Percentiles rank a stretch among this genome's conserved stretches.
Evolutionary conservation across 2,329 filamentous ascomycete species (phyloP).

Genomic region (Xylariaceae sp.): DNA sequence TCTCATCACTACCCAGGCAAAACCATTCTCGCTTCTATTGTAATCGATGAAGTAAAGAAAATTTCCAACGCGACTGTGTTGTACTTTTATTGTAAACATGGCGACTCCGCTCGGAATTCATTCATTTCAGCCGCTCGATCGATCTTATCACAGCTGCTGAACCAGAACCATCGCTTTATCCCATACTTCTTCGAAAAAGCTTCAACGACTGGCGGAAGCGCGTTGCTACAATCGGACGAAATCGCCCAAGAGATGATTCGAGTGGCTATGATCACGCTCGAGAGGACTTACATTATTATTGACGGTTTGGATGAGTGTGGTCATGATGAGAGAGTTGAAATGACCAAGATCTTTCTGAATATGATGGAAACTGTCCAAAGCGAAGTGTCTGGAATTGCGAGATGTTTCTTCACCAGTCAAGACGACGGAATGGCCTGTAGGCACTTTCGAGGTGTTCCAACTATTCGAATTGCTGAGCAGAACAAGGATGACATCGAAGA

Average conservation of each 20-base stretch:
- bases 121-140: constrained; percentile 31
- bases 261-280: constrained; percentile 23
- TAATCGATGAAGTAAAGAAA: constrained; percentile 31
- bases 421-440: constrained; percentile 30
- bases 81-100: constrained; percentile 39
- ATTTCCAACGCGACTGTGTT: constrained; percentile 17
- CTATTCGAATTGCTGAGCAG: constrained; percentile 25
- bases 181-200: constrained; percentile 33
- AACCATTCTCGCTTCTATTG: constrained; percentile 34
- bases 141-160: constrained; percentile 33
- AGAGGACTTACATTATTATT: constrained; percentile 33
- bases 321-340: constrained; percentile 27
- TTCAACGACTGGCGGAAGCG: constrained; percentile 28
- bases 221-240: constrained; percentile 18
- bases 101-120: constrained; percentile 27
- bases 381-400: constrained; percentile 13
- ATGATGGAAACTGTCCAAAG: constrained; percentile 8
- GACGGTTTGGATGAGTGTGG: constrained; percentile 42
- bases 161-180: constrained; percentile 27
- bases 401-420: constrained; percentile 36
- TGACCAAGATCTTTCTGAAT: constrained; percentile 28
- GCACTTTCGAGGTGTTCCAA: constrained; percentile 20
- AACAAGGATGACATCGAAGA: constrained; percentile 30
- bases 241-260: constrained; percentile 30
- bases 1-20: constrained; percentile 15